Percentiles rank a stretch among this genome's conserved stretches.
phyloP scores from a whole-genome alignment of 2,329 filamentous ascomycete genomes.

The Scolecobasidium constrictum region DNA sequence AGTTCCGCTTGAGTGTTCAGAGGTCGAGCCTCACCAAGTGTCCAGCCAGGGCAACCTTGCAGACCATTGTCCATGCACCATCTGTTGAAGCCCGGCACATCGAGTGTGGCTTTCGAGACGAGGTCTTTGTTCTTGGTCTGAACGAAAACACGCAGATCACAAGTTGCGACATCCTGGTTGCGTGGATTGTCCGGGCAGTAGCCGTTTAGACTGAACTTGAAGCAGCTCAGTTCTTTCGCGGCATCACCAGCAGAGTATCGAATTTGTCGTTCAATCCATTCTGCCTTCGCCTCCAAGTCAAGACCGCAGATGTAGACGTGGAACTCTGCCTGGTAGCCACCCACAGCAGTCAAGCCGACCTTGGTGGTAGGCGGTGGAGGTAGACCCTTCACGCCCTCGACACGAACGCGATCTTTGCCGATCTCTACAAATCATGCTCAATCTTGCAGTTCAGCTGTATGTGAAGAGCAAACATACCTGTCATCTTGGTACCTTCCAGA shows the following conservation, averaged over 20 bases:
- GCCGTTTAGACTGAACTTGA: slow-evolving; percentile 12
- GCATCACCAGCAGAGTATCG: slow-evolving; percentile 11
- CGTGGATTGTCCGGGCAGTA: background rate
- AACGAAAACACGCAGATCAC: slow-evolving; percentile 11
- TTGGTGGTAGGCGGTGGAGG: slow-evolving; percentile 9
- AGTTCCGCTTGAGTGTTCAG: slow-evolving; percentile 12
- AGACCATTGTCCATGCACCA: slow-evolving; percentile 11
- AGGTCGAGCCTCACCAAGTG: slow-evolving; percentile 11
- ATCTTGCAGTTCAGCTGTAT: background rate
- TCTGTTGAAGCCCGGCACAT: slow-evolving; percentile 9
- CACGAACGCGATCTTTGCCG: slow-evolving; percentile 4
- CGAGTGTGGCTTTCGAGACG: background rate
- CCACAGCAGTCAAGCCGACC: slow-evolving; percentile 17
- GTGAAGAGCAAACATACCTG: background rate
- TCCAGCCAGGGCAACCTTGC: slow-evolving; percentile 5
- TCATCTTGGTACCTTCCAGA: slow-evolving; percentile 16
- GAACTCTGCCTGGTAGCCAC: slow-evolving; percentile 12
- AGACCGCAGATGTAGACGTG: slow-evolving; percentile 17
- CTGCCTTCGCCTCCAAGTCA: slow-evolving; percentile 19
- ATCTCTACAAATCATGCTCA: background rate
- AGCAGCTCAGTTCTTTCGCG: slow-evolving; percentile 4
- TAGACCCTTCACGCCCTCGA: slow-evolving; percentile 5
- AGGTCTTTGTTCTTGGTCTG: slow-evolving; percentile 6
- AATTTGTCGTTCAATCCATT: slow-evolving; percentile 17
- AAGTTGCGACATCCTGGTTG: slow-evolving; percentile 18